Evolutionary conservation across 1,139 yeast genomes (phyloP).

Genomic region (Diutina catenulata): DNA sequence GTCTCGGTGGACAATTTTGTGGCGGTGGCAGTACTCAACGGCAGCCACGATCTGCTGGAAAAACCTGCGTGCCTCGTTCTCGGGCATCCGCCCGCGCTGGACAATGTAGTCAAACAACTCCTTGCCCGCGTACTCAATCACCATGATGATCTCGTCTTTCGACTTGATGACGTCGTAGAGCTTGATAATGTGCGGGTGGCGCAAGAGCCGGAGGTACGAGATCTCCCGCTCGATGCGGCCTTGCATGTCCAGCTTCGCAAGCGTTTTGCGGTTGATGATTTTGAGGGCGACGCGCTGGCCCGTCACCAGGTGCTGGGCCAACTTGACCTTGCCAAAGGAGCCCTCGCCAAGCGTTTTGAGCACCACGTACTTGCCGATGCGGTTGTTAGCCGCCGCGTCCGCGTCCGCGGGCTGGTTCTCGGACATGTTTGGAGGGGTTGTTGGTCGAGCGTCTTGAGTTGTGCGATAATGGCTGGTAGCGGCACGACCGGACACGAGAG

Average conservation of each 20-base stretch:
- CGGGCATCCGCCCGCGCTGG: constrained; percentile 90
- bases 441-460: too few species aligned
- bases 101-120: constrained; percentile 94
- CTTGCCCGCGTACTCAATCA: constrained; percentile 92
- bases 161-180: constrained; percentile 93
- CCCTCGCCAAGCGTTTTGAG: constrained; percentile 95
- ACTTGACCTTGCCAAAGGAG: constrained; percentile 92
- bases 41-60: constrained; percentile 98
- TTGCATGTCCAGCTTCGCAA: constrained; percentile 96
- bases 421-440: not conserved
- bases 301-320: constrained; percentile 87
- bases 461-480: too few species aligned
- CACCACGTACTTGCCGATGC: constrained; percentile 89
- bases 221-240: constrained; percentile 94
- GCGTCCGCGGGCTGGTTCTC: not conserved
- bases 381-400: constrained; percentile 7
- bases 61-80: constrained; percentile 85
- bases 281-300: constrained; percentile 92
- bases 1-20: constrained; percentile 94
- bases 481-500: too few species aligned
- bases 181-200: constrained; percentile 96
- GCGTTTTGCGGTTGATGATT: constrained; percentile 84
- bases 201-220: constrained; percentile 71
- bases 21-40: constrained; percentile 95
- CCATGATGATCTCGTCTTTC: constrained; percentile 95